Conservation (phyloP, 495 filamentous ascomycete species). For the Daldinia decipiens region DNA sequence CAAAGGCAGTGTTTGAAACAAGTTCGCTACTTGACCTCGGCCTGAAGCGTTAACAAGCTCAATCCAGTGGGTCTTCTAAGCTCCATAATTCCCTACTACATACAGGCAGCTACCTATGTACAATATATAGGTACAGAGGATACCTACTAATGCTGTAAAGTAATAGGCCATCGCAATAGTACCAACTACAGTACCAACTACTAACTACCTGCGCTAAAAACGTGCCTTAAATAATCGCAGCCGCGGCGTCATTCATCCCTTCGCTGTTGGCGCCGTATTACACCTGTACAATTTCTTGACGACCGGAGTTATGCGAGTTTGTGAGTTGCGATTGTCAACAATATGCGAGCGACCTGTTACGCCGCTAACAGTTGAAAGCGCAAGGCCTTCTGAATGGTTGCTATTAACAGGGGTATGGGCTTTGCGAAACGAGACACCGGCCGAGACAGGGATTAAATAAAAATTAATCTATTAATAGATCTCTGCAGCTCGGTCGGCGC, state of each 20-base stretch:
- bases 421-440: conserved; percentile 50
- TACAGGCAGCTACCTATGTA: background rate
- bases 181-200: background rate
- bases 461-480: conserved; percentile 48
- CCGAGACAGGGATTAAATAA: conserved; percentile 38
- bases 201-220: background rate
- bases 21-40: conserved; percentile 44
- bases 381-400: conserved; percentile 41
- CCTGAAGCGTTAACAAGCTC: conserved; percentile 37
- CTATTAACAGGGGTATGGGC: conserved; percentile 36
- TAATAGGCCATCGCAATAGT: background rate
- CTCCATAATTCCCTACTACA: conserved; percentile 15
- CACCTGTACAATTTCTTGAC: conserved; percentile 11
- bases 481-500: conserved; percentile 48
- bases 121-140: too few species aligned
- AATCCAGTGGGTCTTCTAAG: conserved; percentile 26
- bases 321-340: conserved; percentile 17
- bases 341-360: conserved; percentile 35
- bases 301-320: conserved; percentile 11
- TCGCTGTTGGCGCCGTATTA: conserved; percentile 22
- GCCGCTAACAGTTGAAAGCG: conserved; percentile 31
- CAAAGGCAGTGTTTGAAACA: conserved; percentile 47
- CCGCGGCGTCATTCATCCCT: background rate
- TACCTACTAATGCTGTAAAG: background rate
- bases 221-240: background rate